Percentiles rank a stretch among this genome's conserved stretches.
These are phyloP conservation scores for Plasmodium sp. DNA, from an alignment of 169 alveolate genomes.

Conservation along the genomic window DNA sequence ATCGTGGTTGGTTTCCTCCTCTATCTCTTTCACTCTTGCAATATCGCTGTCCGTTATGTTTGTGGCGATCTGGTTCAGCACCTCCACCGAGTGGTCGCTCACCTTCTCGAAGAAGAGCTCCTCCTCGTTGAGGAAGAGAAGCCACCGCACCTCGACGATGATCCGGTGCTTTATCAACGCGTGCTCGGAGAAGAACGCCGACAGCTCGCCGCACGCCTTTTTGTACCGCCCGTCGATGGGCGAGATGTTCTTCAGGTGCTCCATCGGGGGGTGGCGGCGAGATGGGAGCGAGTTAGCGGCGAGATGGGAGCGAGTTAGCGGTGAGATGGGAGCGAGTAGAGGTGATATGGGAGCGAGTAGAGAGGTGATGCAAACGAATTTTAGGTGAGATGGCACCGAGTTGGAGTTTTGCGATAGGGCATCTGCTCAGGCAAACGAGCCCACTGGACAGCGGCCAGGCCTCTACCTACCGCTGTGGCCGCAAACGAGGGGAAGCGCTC, in stretches of 20 bases:
- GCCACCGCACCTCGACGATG: slow-evolving; percentile 93
- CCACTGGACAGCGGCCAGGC: not conserved
- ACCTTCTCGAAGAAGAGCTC: slow-evolving; percentile 80
- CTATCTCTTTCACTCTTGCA: slow-evolving; percentile 85
- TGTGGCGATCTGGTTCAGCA: slow-evolving; percentile 31
- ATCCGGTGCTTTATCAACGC: slow-evolving; percentile 91
- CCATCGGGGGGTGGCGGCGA: not conserved
- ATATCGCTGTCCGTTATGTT: slow-evolving; percentile 84
- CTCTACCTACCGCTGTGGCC: not conserved
- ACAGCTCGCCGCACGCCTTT: slow-evolving; percentile 74
- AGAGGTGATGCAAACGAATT: too few relatives aligned
- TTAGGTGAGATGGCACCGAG: not conserved
- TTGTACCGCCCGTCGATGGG: slow-evolving; percentile 95
- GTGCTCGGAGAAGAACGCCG: slow-evolving; percentile 89
- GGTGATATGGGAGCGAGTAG: too few relatives aligned
- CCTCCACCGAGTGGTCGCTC: slow-evolving; percentile 33
- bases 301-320: too few relatives aligned
- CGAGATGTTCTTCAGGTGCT: slow-evolving; percentile 75
- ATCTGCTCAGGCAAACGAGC: not conserved
- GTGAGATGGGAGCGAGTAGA: not conserved
- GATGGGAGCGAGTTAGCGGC: not conserved
- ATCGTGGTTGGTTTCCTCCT: slow-evolving; percentile 93
- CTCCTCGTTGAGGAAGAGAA: slow-evolving; percentile 84
- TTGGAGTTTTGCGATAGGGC: not conserved
- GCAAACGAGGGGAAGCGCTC: not conserved